phyloP scores from a whole-genome alignment of 192 early-diverging fungal genomes.

The Podila horticola region DNA sequence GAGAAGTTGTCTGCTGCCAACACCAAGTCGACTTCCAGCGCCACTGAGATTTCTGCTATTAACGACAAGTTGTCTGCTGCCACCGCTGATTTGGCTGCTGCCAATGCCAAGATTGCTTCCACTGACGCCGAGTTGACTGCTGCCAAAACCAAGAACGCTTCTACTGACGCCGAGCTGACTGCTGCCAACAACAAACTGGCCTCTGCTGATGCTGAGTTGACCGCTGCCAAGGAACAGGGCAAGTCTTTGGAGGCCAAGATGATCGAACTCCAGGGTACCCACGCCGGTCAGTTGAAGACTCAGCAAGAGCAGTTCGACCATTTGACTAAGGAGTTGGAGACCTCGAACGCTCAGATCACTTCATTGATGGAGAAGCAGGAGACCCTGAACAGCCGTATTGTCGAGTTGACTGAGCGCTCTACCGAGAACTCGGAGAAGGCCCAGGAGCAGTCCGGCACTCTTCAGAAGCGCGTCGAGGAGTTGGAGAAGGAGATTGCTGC shows the following conservation, averaged over 20 bases:
- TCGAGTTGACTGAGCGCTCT: constrained; percentile 29
- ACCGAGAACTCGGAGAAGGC: constrained; percentile 34
- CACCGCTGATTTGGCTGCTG: neutral
- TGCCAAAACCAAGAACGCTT: neutral
- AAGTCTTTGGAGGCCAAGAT: constrained; percentile 8
- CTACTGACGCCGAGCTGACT: neutral
- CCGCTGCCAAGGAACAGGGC: neutral
- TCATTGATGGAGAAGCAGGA: constrained; percentile 27
- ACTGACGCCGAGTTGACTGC: neutral
- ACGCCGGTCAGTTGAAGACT: constrained; percentile 8
- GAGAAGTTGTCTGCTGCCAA: neutral
- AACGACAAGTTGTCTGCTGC: neutral
- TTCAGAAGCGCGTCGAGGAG: constrained; percentile 41
- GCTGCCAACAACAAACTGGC: neutral
- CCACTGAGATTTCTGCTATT: neutral
- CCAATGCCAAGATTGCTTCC: neutral
- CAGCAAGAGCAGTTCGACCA: constrained; percentile 42
- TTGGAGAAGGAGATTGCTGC: constrained; percentile 27
- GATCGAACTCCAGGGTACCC: constrained; percentile 16
- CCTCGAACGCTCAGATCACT: constrained; percentile 39
- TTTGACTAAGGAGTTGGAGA: constrained; percentile 40
- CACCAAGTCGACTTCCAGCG: neutral
- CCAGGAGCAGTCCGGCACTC: constrained; percentile 15
- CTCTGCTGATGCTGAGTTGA: neutral
- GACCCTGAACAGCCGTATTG: constrained; percentile 24